Evolutionary conservation across 2,329 filamentous ascomycete species (phyloP).

Genomic region (Biscogniauxia marginata): DNA sequence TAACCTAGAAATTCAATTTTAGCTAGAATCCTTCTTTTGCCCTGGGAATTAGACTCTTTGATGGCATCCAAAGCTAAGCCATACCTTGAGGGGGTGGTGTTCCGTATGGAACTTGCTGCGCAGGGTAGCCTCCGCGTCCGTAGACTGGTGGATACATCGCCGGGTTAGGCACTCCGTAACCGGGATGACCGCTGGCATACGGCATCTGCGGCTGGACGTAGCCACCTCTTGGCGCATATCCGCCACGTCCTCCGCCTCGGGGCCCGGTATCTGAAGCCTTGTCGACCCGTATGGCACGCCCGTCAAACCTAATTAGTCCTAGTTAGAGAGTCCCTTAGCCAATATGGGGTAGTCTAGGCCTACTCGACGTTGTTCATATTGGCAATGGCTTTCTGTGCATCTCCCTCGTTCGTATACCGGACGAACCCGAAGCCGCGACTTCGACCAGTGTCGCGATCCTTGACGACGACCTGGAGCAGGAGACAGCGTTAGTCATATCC

Average conservation of each 20-base stretch:
- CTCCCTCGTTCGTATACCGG: conserved; percentile 73
- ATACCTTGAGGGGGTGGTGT: conserved; percentile 45
- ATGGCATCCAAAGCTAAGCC: conserved; percentile 2
- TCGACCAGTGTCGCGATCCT: conserved; percentile 93
- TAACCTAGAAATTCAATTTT: conserved; percentile 22
- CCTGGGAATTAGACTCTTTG: conserved; percentile 3
- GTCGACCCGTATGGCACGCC: conserved; percentile 90
- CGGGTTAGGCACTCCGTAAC: conserved; percentile 37
- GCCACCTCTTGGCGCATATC: conserved; percentile 33
- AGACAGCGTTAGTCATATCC: conserved; percentile 20
- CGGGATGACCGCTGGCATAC: conserved; percentile 37
- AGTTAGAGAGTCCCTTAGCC: conserved; percentile 8
- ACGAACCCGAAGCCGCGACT: conserved; percentile 98
- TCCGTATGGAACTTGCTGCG: conserved; percentile 39
- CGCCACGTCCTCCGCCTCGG: conserved; percentile 49
- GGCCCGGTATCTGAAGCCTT: conserved; percentile 82
- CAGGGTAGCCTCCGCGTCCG: conserved; percentile 42
- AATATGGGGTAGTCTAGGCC: conserved; percentile 33
- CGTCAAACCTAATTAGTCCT: conserved; percentile 70
- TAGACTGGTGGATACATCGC: conserved; percentile 42
- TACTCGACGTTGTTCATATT: conserved; percentile 90
- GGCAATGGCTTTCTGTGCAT: conserved; percentile 74
- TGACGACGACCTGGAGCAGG: conserved; percentile 78
- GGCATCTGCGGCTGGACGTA: conserved; percentile 35
- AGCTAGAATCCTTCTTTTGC: conserved; percentile 1